Evolutionary conservation across 1,139 yeast species (phyloP), one percentile per base, ranked within the genome.

Genomic region (Eremothecium cymbalariae): DNA sequence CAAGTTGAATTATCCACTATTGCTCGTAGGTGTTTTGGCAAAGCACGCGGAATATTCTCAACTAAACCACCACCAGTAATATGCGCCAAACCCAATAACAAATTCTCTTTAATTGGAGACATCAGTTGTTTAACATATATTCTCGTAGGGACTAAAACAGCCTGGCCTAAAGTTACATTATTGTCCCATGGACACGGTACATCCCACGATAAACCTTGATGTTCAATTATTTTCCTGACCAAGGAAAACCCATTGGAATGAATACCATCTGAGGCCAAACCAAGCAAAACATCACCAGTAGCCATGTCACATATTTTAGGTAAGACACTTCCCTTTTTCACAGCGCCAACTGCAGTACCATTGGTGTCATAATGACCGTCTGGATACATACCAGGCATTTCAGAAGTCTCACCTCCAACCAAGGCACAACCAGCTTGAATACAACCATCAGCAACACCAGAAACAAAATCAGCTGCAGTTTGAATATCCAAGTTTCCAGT

Each of bases 331-430:
- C 67, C 63, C 53, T 81, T 83, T 48, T 72, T 66, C n/a, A 93
- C 97, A n/a, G 98, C 98, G 53, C 99, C 99, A 34, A 93, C 88
- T 34, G 96, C 93, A 27, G 98, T 90, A 62, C 99, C 98, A 54
- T 90, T 90, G 41, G 95, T 88, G 62, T 93, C 99, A 58, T 93
- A 93, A 61, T 93, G 98, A 29, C 93, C 94, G 40, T 77, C 86
- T 39, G 78, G 82, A 56, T 93, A 93, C 81, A 93, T 85, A 47
- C 98, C 98, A 26, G 99, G 99, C 99, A 93, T 93, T 68, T 93
- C 99, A 38, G 95, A 84, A 32, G 99, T 93, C 63, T 93, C 98
- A 47, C 98, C 99, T 38, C 99, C 99, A 42, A 93, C 96, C 43
- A 93, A 70, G 6, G 99, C 98, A 70, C 98, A 90, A 9, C 95